Evolutionary conservation across 2,329 filamentous ascomycete genomes (phyloP).

Genomic region (Tolypocladium endophyticum): DNA sequence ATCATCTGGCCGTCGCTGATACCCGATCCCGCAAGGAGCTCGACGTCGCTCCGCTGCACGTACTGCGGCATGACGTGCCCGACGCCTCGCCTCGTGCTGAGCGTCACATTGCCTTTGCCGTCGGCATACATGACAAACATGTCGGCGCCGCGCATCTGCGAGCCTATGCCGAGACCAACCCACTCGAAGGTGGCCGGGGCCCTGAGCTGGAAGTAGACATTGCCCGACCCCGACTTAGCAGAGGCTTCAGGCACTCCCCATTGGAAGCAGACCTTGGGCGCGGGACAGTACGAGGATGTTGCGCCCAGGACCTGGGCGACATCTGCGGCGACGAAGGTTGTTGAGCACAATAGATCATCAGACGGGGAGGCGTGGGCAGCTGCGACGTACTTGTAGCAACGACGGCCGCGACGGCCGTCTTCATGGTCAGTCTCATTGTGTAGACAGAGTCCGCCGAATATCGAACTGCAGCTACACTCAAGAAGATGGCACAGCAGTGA

Average conservation of each 20-base stretch:
- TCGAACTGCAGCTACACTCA: background rate
- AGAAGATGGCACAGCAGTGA: background rate
- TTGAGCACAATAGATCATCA: background rate
- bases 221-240: slow-evolving; percentile 35
- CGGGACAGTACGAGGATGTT: slow-evolving; percentile 29
- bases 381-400: slow-evolving; percentile 8
- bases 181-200: slow-evolving; percentile 43
- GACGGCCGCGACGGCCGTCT: slow-evolving; percentile 1
- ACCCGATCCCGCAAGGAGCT: slow-evolving; percentile 49
- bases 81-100: slow-evolving; percentile 43
- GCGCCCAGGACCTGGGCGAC: slow-evolving; percentile 11
- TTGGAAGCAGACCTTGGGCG: slow-evolving; percentile 38
- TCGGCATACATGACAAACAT: slow-evolving; percentile 55
- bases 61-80: slow-evolving; percentile 39
- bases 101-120: slow-evolving; percentile 47
- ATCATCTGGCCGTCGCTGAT: slow-evolving; percentile 40
- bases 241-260: slow-evolving; percentile 44
- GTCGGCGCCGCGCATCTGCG: slow-evolving; percentile 42
- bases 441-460: background rate
- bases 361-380: background rate
- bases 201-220: slow-evolving; percentile 51
- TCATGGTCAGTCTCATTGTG: background rate
- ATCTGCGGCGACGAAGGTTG: slow-evolving; percentile 6
- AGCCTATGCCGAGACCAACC: slow-evolving; percentile 48
- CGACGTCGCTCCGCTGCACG: slow-evolving; percentile 30